Conservation (phyloP, 345 rosid genomes). For the Brassica nigra region DNA sequence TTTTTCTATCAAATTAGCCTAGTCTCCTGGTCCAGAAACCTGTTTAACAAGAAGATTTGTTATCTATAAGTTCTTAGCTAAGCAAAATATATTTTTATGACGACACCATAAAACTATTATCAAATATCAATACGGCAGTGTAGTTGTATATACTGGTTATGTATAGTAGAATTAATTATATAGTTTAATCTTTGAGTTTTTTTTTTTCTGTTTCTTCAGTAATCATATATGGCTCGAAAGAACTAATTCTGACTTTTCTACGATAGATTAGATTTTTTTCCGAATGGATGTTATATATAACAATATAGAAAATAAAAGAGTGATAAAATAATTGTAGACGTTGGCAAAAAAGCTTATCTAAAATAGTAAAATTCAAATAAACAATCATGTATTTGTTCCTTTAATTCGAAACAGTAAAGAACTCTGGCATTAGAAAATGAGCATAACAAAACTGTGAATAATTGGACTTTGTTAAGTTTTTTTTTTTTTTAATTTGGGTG, state of each 20-base stretch:
- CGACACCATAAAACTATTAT: background rate
- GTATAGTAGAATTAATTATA: background rate
- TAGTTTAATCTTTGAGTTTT: background rate
- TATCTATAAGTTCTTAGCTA: background rate
- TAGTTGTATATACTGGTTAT: background rate
- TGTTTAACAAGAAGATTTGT: background rate
- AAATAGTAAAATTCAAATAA: background rate
- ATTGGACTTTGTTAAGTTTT: slow-evolving; percentile 2
- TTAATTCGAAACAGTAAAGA: no score
- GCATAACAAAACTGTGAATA: slow-evolving; percentile 23
- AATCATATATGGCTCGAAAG: background rate
- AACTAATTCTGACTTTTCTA: background rate
- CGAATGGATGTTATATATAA: background rate
- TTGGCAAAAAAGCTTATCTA: background rate
- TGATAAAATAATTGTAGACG: background rate
- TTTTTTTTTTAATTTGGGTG: slow-evolving; percentile 28
- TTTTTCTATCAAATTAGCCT: slow-evolving; percentile 14
- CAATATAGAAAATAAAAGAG: background rate
- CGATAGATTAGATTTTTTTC: background rate
- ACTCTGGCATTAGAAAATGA: background rate
- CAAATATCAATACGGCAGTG: background rate
- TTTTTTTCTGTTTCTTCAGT: background rate
- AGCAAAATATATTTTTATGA: background rate
- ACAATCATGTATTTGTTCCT: background rate
- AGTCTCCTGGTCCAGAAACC: background rate